These are phyloP conservation scores for Ophiocordyceps australis DNA, from an alignment of 2,329 filamentous ascomycete genomes.

Conservation along the genomic window DNA sequence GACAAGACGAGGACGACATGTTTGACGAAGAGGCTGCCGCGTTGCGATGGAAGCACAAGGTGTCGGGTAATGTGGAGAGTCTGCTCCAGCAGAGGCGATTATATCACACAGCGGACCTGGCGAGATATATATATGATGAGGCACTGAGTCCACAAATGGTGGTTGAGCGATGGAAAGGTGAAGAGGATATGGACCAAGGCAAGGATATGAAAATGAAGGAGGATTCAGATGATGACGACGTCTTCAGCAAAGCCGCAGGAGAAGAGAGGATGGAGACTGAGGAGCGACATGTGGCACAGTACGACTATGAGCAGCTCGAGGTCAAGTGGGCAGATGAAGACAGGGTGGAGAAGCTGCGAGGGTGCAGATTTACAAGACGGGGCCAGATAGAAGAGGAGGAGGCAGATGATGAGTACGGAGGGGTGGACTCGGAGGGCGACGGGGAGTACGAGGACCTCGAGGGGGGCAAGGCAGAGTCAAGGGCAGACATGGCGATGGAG, in stretches of 20 bases:
- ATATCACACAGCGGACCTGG: conserved; percentile 67
- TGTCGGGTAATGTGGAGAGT: conserved; percentile 55
- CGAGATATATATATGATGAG: conserved; percentile 76
- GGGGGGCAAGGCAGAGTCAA: conserved; percentile 13
- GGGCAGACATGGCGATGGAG: conserved; percentile 59
- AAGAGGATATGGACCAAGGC: conserved; percentile 28
- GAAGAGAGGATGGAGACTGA: conserved; percentile 57
- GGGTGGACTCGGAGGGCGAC: conserved; percentile 52
- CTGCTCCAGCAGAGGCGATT: conserved; percentile 52
- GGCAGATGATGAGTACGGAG: conserved; percentile 28
- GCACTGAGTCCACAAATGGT: conserved; percentile 59
- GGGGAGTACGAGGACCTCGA: conserved; percentile 78
- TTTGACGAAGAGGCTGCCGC: conserved; percentile 55
- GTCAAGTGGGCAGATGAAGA: conserved; percentile 72
- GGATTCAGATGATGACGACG: conserved; percentile 38
- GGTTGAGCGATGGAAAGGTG: conserved; percentile 62
- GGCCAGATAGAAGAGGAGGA: no score
- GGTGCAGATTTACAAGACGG: conserved; percentile 47
- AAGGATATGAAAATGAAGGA: conserved; percentile 41
- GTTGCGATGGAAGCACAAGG: conserved; percentile 75
- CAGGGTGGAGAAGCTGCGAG: conserved; percentile 55
- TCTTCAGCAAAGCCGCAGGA: conserved; percentile 47
- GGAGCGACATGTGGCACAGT: conserved; percentile 60
- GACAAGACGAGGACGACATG: no score
- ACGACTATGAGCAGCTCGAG: conserved; percentile 66